Percentiles rank a stretch among this genome's conserved stretches.
Conservation (phyloP, 768 basidiomycete species). For the Leccinum pellstonianum region DNA sequence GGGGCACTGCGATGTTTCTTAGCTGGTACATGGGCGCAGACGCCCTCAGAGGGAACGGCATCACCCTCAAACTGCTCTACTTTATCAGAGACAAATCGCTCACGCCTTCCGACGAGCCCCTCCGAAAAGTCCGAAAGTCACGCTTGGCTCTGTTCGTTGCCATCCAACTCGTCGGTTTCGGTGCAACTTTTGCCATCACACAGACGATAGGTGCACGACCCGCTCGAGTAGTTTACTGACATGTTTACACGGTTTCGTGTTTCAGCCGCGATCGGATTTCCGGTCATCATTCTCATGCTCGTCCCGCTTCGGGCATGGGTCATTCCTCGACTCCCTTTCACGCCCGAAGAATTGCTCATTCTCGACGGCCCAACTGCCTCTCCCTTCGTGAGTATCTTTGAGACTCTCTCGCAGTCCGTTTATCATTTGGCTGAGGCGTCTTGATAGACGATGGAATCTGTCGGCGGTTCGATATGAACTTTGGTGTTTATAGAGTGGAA, state of each 20-base stretch:
- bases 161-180: slow-evolving; percentile 82
- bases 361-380: slow-evolving; percentile 92
- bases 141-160: slow-evolving; percentile 69
- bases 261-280: slow-evolving; percentile 86
- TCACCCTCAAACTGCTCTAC: slow-evolving; percentile 78
- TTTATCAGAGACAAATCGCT: slow-evolving; percentile 70
- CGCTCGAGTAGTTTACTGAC: neutral
- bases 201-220: slow-evolving; percentile 75
- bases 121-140: slow-evolving; percentile 70
- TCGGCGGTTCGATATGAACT: slow-evolving; percentile 34
- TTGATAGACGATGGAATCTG: slow-evolving; percentile 44
- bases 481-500: neutral
- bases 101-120: slow-evolving; percentile 64
- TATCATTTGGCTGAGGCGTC: too few species aligned
- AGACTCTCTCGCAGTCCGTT: neutral
- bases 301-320: slow-evolving; percentile 71
- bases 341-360: slow-evolving; percentile 71
- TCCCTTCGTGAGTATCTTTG: slow-evolving; percentile 61
- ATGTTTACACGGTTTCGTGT: slow-evolving; percentile 34
- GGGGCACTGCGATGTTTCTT: neutral
- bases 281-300: slow-evolving; percentile 81
- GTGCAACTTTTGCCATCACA: slow-evolving; percentile 55
- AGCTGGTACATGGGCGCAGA: slow-evolving; percentile 94
- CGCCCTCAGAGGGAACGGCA: slow-evolving; percentile 76
- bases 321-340: slow-evolving; percentile 77